Conservation (phyloP, 208 protist genomes). For the Spongospora subterranea region DNA sequence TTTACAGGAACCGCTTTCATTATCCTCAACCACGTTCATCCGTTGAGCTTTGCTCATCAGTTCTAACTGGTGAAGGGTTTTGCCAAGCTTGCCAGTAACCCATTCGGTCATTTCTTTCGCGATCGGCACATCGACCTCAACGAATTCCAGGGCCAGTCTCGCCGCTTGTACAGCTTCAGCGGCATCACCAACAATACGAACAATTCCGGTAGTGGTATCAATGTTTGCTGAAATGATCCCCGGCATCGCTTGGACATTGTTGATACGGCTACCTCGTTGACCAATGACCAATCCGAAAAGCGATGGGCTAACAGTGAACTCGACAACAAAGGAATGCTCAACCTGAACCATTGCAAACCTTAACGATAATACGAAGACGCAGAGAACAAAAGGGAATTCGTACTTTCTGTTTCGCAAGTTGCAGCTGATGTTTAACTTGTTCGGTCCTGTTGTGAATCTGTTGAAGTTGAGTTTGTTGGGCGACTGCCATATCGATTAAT, state of each 20-base stretch:
- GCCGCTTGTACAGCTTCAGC: not conserved
- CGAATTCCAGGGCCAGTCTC: not conserved
- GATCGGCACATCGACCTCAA: not conserved
- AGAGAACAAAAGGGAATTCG: not conserved
- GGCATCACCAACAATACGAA: constrained; percentile 14
- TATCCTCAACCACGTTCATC: not conserved
- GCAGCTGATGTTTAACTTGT: not conserved
- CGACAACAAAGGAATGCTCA: not conserved
- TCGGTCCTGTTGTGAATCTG: constrained; percentile 9
- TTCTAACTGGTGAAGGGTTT: not conserved
- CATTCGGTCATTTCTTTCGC: not conserved
- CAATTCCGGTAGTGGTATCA: not conserved
- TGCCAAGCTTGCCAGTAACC: not conserved
- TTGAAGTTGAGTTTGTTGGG: constrained; percentile 24
- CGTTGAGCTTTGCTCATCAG: not conserved
- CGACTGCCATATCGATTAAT: constrained; percentile 12
- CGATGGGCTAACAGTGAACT: not conserved
- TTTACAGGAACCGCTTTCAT: not conserved
- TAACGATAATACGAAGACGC: not conserved
- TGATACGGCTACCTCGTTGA: not conserved
- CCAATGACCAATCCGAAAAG: constrained; percentile 22
- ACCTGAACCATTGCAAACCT: not conserved
- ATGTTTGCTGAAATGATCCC: not conserved
- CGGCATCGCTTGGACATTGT: not conserved
- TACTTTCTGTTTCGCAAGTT: not conserved